These are phyloP conservation scores for Chenopodium album DNA, from an alignment of 148 eudicot genomes.

Conservation along the genomic window DNA sequence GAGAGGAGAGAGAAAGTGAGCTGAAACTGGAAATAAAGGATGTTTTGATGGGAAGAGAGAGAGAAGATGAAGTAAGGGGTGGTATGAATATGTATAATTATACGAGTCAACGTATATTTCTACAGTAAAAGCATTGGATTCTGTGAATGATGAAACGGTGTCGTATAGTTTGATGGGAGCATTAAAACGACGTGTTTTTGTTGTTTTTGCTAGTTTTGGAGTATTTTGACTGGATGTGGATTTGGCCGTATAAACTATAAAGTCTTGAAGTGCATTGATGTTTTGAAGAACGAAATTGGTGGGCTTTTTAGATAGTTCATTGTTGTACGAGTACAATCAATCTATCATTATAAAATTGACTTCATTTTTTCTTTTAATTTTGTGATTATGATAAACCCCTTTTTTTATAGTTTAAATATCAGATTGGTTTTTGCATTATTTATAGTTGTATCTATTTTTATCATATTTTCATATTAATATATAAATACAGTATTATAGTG, in stretches of 20 bases:
- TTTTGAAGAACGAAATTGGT: neutral
- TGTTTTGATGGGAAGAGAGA: neutral
- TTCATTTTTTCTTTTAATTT: too few species aligned
- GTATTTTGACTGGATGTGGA: constrained; percentile 4
- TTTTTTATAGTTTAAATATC: too few species aligned
- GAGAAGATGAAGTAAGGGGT: neutral
- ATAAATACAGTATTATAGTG: too few species aligned
- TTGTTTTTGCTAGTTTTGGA: neutral
- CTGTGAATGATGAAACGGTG: constrained; percentile 5
- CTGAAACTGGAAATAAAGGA: neutral
- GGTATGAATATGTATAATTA: constrained; percentile 16
- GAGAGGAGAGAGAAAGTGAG: constrained; percentile 26
- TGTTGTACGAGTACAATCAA: too few species aligned
- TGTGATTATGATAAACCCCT: too few species aligned
- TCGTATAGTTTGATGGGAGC: neutral
- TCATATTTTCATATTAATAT: too few species aligned
- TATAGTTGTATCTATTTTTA: too few species aligned
- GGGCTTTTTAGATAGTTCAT: too few species aligned
- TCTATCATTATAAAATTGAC: too few species aligned
- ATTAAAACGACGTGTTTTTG: neutral
- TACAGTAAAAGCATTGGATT: constrained; percentile 30
- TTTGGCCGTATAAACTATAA: neutral
- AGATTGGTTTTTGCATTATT: too few species aligned
- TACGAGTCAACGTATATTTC: constrained; percentile 37
- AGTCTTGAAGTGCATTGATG: neutral